phyloP scores from a whole-genome alignment of 2,329 filamentous ascomycete species.

The Nigrospora sphaerica region DNA sequence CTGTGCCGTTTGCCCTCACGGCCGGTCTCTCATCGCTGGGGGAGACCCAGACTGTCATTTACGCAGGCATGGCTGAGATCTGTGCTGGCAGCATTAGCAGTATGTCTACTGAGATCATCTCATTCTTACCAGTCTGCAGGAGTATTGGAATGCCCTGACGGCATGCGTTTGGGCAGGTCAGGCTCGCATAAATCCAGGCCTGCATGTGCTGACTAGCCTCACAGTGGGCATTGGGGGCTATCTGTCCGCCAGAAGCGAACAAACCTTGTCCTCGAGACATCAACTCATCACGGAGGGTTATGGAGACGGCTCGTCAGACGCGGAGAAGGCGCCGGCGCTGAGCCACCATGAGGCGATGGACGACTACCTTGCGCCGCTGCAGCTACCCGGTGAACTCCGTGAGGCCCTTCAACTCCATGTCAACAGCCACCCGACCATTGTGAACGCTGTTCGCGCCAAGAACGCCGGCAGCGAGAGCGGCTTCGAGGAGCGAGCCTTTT shows the following conservation, averaged over 20 bases:
- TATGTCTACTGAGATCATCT: too few relatives aligned
- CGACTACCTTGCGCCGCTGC: slow-evolving; percentile 16
- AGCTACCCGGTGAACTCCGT: slow-evolving; percentile 15
- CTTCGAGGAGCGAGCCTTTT: slow-evolving; percentile 16
- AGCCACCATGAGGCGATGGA: slow-evolving; percentile 5
- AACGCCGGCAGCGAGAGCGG: slow-evolving; percentile 26
- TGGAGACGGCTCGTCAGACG: slow-evolving; percentile 16
- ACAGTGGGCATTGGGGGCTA: slow-evolving; percentile 65
- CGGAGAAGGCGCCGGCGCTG: slow-evolving; percentile 19
- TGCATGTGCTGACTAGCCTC: too few relatives aligned
- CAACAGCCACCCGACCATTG: slow-evolving; percentile 6
- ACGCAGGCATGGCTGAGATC: slow-evolving; percentile 67
- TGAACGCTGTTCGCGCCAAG: slow-evolving; percentile 13
- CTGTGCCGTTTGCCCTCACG: slow-evolving; percentile 72
- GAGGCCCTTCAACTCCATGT: slow-evolving; percentile 14
- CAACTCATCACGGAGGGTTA: background rate
- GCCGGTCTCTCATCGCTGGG: slow-evolving; percentile 63
- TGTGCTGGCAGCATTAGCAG: slow-evolving; percentile 68
- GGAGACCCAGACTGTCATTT: slow-evolving; percentile 60
- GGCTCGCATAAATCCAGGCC: too few relatives aligned
- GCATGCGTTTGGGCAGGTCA: too few relatives aligned
- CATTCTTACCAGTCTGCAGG: too few relatives aligned
- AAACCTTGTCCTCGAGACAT: slow-evolving; percentile 2
- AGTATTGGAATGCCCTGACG: too few relatives aligned
- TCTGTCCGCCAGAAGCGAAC: slow-evolving; percentile 55